These are phyloP conservation scores for Corynascus novoguineensis DNA, from an alignment of 495 filamentous ascomycete genomes.

Conservation along the genomic window DNA sequence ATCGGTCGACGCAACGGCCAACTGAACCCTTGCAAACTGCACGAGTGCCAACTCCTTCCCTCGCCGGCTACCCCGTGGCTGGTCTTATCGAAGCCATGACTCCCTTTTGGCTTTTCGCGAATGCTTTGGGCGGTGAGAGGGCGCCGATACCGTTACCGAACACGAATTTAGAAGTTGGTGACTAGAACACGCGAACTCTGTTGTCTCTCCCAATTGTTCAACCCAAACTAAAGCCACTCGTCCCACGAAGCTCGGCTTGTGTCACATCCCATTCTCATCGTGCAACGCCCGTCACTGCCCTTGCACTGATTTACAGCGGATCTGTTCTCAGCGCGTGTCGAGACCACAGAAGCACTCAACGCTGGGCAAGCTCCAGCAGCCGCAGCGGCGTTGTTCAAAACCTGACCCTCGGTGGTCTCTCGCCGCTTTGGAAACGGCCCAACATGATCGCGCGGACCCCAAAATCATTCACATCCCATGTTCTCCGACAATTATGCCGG, in stretches of 20 bases:
- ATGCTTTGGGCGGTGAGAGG: conserved; percentile 1
- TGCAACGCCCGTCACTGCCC: neutral
- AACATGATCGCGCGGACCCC: conserved; percentile 16
- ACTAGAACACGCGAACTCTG: neutral
- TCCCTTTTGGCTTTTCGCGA: neutral
- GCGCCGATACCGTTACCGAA: no score
- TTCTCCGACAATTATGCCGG: conserved; percentile 5
- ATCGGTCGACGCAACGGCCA: conserved; percentile 3
- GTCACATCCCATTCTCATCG: neutral
- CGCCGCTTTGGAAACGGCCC: neutral
- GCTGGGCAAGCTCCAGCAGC: neutral
- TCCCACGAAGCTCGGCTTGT: neutral
- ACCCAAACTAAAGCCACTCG: neutral
- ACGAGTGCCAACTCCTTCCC: conserved; percentile 1
- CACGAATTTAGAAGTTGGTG: neutral
- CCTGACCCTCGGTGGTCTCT: neutral
- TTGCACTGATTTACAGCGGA: no score
- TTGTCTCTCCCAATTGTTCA: neutral
- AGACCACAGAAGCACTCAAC: neutral
- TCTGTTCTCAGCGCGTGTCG: no score
- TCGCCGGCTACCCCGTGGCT: neutral
- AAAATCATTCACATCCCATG: neutral
- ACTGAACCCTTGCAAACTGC: neutral
- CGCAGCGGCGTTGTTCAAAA: neutral
- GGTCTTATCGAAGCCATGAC: conserved; percentile 1